Percentiles rank a stretch among this genome's conserved stretches.
phyloP scores from a whole-genome alignment of 2,329 filamentous ascomycete species.

The Talaromyces sp. region DNA sequence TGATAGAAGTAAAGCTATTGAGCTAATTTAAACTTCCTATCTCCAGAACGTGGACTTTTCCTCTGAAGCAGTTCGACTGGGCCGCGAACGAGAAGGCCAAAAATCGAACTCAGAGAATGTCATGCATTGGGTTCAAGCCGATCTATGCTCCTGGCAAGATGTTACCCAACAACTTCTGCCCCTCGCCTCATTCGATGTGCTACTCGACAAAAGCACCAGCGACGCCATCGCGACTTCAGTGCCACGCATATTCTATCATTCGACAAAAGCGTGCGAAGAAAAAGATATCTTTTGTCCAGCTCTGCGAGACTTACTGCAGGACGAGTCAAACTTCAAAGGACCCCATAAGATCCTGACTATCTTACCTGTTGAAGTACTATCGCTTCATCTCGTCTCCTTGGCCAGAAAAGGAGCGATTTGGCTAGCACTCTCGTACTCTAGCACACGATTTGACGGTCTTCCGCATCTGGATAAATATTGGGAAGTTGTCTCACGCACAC shows the following conservation, averaged over 20 bases:
- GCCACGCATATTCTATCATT: slow-evolving; percentile 19
- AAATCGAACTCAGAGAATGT: slow-evolving; percentile 20
- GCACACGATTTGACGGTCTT: slow-evolving; percentile 31
- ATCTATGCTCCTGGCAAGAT: slow-evolving; percentile 32
- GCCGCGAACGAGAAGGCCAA: slow-evolving; percentile 25
- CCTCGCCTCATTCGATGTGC: slow-evolving; percentile 31
- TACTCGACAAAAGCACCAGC: slow-evolving; percentile 38
- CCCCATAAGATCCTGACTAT: slow-evolving; percentile 19
- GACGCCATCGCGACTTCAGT: slow-evolving; percentile 35
- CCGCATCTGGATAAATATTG: slow-evolving; percentile 26
- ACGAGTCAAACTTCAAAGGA: background rate
- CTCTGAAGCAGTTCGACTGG: slow-evolving; percentile 35
- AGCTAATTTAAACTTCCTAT: background rate
- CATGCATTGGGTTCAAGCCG: slow-evolving; percentile 32
- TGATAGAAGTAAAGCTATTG: background rate
- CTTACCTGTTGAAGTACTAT: slow-evolving; percentile 36
- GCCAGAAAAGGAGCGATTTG: slow-evolving; percentile 28
- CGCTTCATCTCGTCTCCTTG: slow-evolving; percentile 31
- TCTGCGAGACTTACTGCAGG: background rate
- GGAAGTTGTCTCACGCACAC: slow-evolving; percentile 27
- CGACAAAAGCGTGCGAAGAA: background rate
- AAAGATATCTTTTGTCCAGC: background rate
- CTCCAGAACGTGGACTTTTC: slow-evolving; percentile 37
- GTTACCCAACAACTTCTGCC: slow-evolving; percentile 23
- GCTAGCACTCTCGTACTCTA: slow-evolving; percentile 35